phyloP scores from a whole-genome alignment of 192 early-diverging fungal genomes.

The Umbelopsis ramanniana region DNA sequence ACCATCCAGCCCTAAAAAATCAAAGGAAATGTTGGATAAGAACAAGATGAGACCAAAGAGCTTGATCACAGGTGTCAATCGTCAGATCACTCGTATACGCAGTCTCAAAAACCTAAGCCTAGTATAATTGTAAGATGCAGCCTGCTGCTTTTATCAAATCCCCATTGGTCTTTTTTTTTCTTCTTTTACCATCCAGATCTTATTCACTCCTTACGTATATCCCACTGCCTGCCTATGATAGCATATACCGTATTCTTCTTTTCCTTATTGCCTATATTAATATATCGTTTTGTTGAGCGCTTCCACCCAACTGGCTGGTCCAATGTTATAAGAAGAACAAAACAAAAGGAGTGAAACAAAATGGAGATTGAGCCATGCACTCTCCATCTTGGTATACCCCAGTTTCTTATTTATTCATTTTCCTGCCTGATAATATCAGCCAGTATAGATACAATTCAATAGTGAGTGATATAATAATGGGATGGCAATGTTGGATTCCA shows the following conservation, averaged over 20 bases:
- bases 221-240: background rate
- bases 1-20: background rate
- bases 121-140: background rate
- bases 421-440: background rate
- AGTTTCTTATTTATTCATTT: background rate
- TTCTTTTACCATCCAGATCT: background rate
- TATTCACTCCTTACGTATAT: conserved; percentile 1
- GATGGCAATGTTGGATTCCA: background rate
- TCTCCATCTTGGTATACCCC: background rate
- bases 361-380: background rate
- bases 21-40: background rate
- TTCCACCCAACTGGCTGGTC: too few relatives aligned
- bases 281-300: background rate
- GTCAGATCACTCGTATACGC: conserved; percentile 17
- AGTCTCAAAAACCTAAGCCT: background rate
- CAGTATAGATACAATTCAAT: conserved; percentile 16
- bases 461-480: background rate
- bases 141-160: too few relatives aligned
- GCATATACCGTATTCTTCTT: background rate
- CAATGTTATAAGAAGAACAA: too few relatives aligned
- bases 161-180: background rate
- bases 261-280: background rate
- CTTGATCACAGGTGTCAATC: background rate
- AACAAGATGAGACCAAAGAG: conserved; percentile 6
- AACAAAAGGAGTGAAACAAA: background rate